A percentile compares a stretch with the other conserved stretches of the same genome.
These are phyloP conservation scores for Breynia disticha DNA, from an alignment of 441 rosid genomes.

Conservation along the genomic window DNA sequence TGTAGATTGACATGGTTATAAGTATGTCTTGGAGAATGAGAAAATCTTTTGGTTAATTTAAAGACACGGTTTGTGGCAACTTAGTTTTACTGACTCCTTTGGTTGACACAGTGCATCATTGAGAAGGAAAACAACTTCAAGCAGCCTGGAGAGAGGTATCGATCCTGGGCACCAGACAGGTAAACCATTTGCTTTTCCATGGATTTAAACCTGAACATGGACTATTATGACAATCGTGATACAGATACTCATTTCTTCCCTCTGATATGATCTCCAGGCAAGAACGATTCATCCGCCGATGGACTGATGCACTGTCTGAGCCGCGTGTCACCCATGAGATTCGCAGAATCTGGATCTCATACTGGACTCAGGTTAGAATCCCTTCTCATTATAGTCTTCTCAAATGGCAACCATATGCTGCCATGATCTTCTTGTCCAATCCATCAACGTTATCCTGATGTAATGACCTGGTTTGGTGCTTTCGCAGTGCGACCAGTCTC, in stretches of 20 bases:
- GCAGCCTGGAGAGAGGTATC: conserved; percentile 90
- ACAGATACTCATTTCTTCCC: neutral
- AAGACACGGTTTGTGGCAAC: neutral
- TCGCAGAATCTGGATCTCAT: conserved; percentile 73
- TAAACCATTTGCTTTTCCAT: conserved; percentile 13
- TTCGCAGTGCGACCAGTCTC: conserved; percentile 57
- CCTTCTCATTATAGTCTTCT: neutral
- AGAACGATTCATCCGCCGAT: conserved; percentile 66
- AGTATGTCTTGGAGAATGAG: no score
- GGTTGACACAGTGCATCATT: conserved; percentile 52
- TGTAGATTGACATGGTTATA: neutral
- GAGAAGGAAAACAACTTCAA: conserved; percentile 91
- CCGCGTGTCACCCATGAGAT: conserved; percentile 84
- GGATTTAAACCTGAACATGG: neutral
- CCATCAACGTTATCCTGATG: neutral
- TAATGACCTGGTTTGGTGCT: neutral
- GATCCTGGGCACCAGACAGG: conserved; percentile 79
- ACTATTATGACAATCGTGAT: neutral
- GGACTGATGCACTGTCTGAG: conserved; percentile 67
- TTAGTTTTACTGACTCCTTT: neutral
- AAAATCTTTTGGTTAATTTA: neutral
- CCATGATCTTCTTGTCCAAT: neutral
- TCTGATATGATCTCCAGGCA: conserved; percentile 48
- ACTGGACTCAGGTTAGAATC: conserved; percentile 68
- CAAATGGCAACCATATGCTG: neutral